Evolutionary conservation across 2,329 filamentous ascomycete genomes (phyloP), one percentile per base, ranked within the genome.

Genomic region (Aspergillus ustus): DNA sequence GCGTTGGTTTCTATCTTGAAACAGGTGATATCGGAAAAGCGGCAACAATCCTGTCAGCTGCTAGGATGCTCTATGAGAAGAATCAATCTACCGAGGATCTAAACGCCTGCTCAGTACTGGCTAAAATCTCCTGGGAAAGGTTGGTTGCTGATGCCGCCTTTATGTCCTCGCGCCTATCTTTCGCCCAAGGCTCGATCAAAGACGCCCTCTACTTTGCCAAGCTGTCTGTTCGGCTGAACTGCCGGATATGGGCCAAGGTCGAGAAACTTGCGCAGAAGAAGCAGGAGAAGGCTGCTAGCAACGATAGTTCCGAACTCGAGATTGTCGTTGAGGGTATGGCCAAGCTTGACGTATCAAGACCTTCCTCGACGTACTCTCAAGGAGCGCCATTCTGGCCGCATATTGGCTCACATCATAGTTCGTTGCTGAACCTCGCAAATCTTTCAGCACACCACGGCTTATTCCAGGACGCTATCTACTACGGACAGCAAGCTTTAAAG

Each of bases 381-480:
- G 88, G 88, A 55, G 87, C 92, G 0, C 84, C 86, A 2, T 93
- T 94, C 69, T 98, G 94, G 94, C 83, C 85, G 6, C 81, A 97
- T 20, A 88, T 95, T 7, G 85, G 87, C 29, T 87, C 89, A 1
- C 83, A 97, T 20, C 89, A 93, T 68, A 84, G 86, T 31, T 87
- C 88, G 59, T 81, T 96, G 15, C 78, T 89, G 62, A 89, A 93
- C 61, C 84, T 97, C 3, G 92, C 92, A 0, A 84, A 85, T 4
- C 81, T 96, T 1, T 97, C 93, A 68, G 87, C 90, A 1, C 90
- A 96, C 66, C 86, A 95, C 65, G 95, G 95, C 29, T 85, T 96
- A 77, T 92, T 93, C 66, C 89, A 92, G 63, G 94, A 98, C 74
- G 94, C 94, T 2, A 80, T 94, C 0, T 95, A 93, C 73, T 96